Base-by-base conservation (phyloP, 2,329 filamentous ascomycete species). In the Parastagonospora avenae region DNA sequence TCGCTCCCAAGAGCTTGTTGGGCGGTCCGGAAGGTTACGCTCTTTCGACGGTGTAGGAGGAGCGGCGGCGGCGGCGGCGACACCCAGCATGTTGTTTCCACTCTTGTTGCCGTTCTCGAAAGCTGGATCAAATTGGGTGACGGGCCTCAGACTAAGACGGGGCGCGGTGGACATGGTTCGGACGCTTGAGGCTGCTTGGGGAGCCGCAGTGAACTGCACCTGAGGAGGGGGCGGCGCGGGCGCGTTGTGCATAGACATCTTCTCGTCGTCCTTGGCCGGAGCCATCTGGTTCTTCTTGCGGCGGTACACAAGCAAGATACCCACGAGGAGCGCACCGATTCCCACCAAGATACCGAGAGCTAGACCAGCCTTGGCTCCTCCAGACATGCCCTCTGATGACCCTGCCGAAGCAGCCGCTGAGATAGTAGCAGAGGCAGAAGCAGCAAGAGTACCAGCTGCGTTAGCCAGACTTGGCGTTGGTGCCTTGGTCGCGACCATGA, bases 91-190 rank as follows among this genome's bases (percentile, higher is more conserved):
- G 48, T 72, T 70, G 49, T 72, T 71, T 51, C 66, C 72, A 50
- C 65, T 67, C 52, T 65, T 74, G 71, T 74, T 76, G 54, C 71
- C 67, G 52, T 76, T 71, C 24, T 72, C 73, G 55, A 90, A 82
- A 66, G 84, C 86, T 4, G 91, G 89, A 33, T 90, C 81, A 75
- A 96, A 92, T 65, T 94, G 86, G 35, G 91, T 93, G 42, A 94
- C 84, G 2, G 92, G 92, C 42, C 91, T 88, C 46, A 96, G 81
- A 67, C 91, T 95, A 54, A 97, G 82, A 55, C 88, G 88, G n/a
- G 92, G 91, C 38, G 92, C 87, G 30, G 78, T 82, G 28, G 80
- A 78, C 56, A 72, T 76, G 55, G 77, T 24, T 5, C 19, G 19
- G 3, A 24, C 29, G 10, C 32, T 24, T 14, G 19, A 12, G 8